Evolutionary conservation across 441 rosid genomes (phyloP).

Genomic region (Heliophila coronopifolia): DNA sequence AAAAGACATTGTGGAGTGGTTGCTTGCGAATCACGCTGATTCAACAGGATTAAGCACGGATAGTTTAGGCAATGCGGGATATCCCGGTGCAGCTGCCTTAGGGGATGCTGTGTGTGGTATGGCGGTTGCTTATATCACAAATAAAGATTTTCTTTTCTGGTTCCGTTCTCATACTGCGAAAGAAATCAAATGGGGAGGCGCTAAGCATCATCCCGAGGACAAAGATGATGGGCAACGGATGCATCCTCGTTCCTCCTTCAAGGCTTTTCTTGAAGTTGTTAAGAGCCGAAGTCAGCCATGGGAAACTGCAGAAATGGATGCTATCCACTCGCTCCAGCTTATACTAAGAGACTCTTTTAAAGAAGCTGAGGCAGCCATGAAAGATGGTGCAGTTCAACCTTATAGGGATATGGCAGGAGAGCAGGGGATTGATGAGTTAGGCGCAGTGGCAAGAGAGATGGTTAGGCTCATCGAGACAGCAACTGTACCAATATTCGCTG

Average conservation of each 20-base stretch:
- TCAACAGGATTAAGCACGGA: conserved; percentile 91
- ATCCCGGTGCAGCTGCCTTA: conserved; percentile 69
- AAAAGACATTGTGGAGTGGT: conserved; percentile 76
- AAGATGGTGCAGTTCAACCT: conserved; percentile 35
- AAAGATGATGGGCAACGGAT: conserved; percentile 89
- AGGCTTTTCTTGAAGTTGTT: conserved; percentile 93
- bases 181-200: conserved; percentile 98
- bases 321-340: conserved; percentile 89
- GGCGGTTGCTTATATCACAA: conserved; percentile 89
- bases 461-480: conserved; percentile 95
- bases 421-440: conserved; percentile 79
- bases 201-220: conserved; percentile 92
- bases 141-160: conserved; percentile 82
- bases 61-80: conserved; percentile 86
- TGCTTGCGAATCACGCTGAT: conserved; percentile 71
- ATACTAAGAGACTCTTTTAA: conserved; percentile 78
- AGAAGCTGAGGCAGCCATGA: conserved; percentile 53
- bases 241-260: conserved; percentile 93
- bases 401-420: conserved; percentile 41
- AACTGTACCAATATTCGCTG: conserved; percentile 88
- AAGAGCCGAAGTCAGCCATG: conserved; percentile 83
- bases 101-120: conserved; percentile 96
- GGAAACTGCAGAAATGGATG: conserved; percentile 98
- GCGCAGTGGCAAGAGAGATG: conserved; percentile 96
- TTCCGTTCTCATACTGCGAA: conserved; percentile 86